These are phyloP conservation scores for Syncephalis plumigaleata DNA, from an alignment of 371 early-diverging fungal species.

Conservation along the genomic window DNA sequence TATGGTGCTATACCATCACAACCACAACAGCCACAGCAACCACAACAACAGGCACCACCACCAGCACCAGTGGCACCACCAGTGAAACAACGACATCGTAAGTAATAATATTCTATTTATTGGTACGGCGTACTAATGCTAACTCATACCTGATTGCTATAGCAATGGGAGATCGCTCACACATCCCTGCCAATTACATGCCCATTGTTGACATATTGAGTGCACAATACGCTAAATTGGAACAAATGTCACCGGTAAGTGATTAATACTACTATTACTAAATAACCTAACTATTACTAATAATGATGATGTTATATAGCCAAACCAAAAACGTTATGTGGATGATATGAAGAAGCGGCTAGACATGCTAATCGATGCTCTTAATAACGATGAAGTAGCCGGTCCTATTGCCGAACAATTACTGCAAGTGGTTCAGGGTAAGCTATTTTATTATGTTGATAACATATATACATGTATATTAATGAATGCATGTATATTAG, in stretches of 20 bases:
- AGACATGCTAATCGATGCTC: slow-evolving; percentile 45
- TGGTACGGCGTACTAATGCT: background rate
- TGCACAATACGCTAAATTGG: slow-evolving; percentile 22
- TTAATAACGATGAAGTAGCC: slow-evolving; percentile 50
- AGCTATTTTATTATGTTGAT: background rate
- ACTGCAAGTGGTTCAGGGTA: slow-evolving; percentile 33
- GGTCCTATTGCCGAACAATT: slow-evolving; percentile 29
- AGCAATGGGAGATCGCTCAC: slow-evolving; percentile 59
- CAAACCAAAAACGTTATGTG: slow-evolving; percentile 43
- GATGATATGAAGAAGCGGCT: slow-evolving; percentile 61
- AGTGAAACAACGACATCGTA: slow-evolving; percentile 20
- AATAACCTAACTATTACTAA: background rate
- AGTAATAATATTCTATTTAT: slow-evolving; percentile 5
- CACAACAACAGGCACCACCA: slow-evolving; percentile 11
- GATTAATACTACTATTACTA: background rate
- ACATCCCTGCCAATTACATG: slow-evolving; percentile 51
- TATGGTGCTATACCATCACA: background rate
- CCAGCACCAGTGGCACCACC: slow-evolving; percentile 18
- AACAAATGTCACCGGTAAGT: slow-evolving; percentile 30
- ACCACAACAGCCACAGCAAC: slow-evolving; percentile 6
- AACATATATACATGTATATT: background rate
- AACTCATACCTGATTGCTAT: background rate
- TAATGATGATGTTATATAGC: no score
- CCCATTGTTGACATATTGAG: slow-evolving; percentile 27
- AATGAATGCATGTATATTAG: background rate